phyloP scores from a whole-genome alignment of 2,329 filamentous ascomycete species.

The Pseudogymnoascus pannorum region DNA sequence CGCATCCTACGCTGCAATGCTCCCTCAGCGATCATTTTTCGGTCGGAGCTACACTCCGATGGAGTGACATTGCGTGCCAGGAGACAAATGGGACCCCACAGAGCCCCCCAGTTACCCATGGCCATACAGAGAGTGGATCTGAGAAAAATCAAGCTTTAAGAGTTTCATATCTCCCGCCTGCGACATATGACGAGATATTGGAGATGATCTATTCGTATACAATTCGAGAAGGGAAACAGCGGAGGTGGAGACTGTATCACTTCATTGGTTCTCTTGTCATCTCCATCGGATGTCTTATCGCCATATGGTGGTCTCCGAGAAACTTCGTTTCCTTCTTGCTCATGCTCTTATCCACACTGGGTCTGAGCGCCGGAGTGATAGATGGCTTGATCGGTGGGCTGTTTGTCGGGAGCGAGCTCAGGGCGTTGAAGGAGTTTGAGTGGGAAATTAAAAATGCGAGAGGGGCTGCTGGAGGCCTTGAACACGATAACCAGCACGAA shows the following conservation, averaged over 20 bases:
- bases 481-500: slow-evolving; percentile 19
- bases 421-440: slow-evolving; percentile 81
- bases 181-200: slow-evolving; percentile 66
- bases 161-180: slow-evolving; percentile 34
- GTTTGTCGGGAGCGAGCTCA: slow-evolving; percentile 78
- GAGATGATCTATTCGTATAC: slow-evolving; percentile 62
- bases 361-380: slow-evolving; percentile 66
- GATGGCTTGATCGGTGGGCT: slow-evolving; percentile 81
- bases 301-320: slow-evolving; percentile 75
- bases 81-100: slow-evolving; percentile 22
- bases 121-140: slow-evolving; percentile 17
- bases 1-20: slow-evolving; percentile 73
- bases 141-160: slow-evolving; percentile 14
- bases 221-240: slow-evolving; percentile 63
- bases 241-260: slow-evolving; percentile 63
- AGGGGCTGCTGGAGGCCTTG: slow-evolving; percentile 25
- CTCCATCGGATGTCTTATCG: slow-evolving; percentile 68
- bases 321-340: slow-evolving; percentile 76
- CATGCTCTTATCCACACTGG: slow-evolving; percentile 70
- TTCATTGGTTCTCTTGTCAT: slow-evolving; percentile 62
- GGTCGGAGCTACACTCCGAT: slow-evolving; percentile 66
- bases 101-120: slow-evolving; percentile 18
- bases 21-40: slow-evolving; percentile 94
- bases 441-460: slow-evolving; percentile 78
- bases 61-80: neutral